Evolutionary conservation across 495 filamentous ascomycete species (phyloP), one percentile per base, ranked within the genome.

Genomic region (Penicillium dipodomyicola): DNA sequence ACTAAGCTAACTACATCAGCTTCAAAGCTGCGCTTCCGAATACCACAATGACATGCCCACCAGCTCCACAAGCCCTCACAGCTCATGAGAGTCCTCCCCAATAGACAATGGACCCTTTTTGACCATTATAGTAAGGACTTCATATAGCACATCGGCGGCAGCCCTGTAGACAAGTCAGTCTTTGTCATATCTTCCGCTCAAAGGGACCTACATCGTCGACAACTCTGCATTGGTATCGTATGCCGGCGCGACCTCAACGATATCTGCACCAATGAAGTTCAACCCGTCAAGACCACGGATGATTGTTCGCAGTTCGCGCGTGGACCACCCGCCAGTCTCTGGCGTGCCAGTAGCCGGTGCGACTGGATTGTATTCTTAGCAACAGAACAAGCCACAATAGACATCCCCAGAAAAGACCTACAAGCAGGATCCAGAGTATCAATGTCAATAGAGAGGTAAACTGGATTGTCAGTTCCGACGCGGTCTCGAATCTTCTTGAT

Each of bases 381-480:
- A 1, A 20, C 9, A n/a, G 29, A 30, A 23, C 9, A 30, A 30
- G 4, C 1, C 43, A 8, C 19, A 15, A 29, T 30, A 9, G 29
- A 11, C 29, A 10, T 2, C 29, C 3, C 29, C 9, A 27, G 22
- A 40, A 0, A 23, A 23, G 29, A 75, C 82, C 59, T 73, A 86
- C 83, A 92, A 32, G 90, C 91, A 5, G 91, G 91, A 64, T 96
- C 91, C 14, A 96, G 70, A 1, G 89, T 89, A 64, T 96, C 91
- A 55, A 96, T 95, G 63, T 96, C 91, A 41, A 96, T 91, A 52
- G 84, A 90, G 41, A 95, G 77, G 65, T 96, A 96, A 2, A 94
- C 87, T 0, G 82, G 87, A 43, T 87, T 84, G 15, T 83, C 80
- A 4, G 77, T 83, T 1, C 89, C 89, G 6, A 96, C 88, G 4